Evolutionary conservation across 805 yeast genomes (phyloP), one percentile per base, ranked within the genome.

Genomic region (Ascoidea asiatica): DNA sequence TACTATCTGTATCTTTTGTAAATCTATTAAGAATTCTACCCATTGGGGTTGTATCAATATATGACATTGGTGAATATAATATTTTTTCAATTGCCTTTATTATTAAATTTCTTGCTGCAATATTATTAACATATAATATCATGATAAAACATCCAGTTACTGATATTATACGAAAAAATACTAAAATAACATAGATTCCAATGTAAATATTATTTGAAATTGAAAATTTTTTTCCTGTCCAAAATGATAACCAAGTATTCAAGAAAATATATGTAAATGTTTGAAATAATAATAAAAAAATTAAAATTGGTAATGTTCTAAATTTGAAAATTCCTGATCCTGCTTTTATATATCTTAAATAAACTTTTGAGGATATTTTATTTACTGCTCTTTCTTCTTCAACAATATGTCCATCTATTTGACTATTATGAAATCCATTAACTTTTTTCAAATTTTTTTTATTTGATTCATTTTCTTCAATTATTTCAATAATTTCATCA

Each of bases 11-110:
- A 59, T 87, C 96, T 53, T 85, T 85, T 2, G 95, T 85, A 57
- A 87, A 87, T 50, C 95, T 67, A 61, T 85, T 87, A 56, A 87
- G 66, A 47, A 87, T 80, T 54, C 95, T 73, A 4, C 96, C 95
- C 61, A 84, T 67, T 2, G 96, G 96, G 0, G 94, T 82, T 4
- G 87, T 78, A 58, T 87, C 95, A 66, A 86, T 74, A 56, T 73
- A 87, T 0, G 81, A 63, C 90, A 85, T 83, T 38, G 95, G 95
- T 1, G 92, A 79, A 48, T 79, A 79, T 48, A 87, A 62, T 17
- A 87, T 66, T 39, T 70, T 71, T 39, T 71, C 61, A 29, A 80
- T 68, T 3, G 95, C 88, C 40, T 53, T 52, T 35, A 79, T 62
- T 53, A 84, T 86, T 55, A 87, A 66, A 38, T 55, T 58, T 44